Evolutionary conservation across 495 filamentous ascomycete species (phyloP), one percentile per base, ranked within the genome.

Genomic region (Poronia punctata): DNA sequence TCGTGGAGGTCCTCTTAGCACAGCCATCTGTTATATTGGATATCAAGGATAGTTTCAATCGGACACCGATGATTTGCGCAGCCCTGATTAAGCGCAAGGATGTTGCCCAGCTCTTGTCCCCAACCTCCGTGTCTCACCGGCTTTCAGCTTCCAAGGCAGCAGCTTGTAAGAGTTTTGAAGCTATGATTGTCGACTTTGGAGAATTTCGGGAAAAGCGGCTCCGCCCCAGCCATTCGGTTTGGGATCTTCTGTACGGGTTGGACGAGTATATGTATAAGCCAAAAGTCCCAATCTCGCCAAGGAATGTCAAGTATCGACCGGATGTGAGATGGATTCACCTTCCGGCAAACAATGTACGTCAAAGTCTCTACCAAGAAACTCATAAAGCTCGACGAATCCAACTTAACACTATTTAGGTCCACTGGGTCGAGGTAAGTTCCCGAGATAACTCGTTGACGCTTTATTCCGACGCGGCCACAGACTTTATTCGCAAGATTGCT

Each of bases 271-370:
- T 76, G 43, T 64, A 68, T 32, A 67, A 63, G 44, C 61, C 62
- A 10, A 66, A 67, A 12, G 56, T 77, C 14, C 68, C 59, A 1
- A 68, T 75, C 2, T 35, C 73, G 0, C 65, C 70, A 0, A 65
- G 56, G 14, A 65, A 78, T 37, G 64, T 38, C 42, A 28, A 29
- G 23, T 29, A 62, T 40, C 65, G 62, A 2, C 66, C 67, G 7
- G 57, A 70, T 14, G 80, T 79, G 42, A 59, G 78, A 9, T 82
- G 78, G 78, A 78, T 82, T 40, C 76, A 82, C 59, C 55, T 82
- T 0, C 78, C 78, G 2, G 76, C 77, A 0, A 40, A 40, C 14
- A 40, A 47, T 28, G 33, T 39, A 19, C 29, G 17, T 34, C 9
- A 7, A 14, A 14, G 18, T n/a, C 11, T 3, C 1, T 14, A 14